phyloP scores from a whole-genome alignment of 192 early-diverging fungal genomes.

The Coemansia nantahalensis region DNA sequence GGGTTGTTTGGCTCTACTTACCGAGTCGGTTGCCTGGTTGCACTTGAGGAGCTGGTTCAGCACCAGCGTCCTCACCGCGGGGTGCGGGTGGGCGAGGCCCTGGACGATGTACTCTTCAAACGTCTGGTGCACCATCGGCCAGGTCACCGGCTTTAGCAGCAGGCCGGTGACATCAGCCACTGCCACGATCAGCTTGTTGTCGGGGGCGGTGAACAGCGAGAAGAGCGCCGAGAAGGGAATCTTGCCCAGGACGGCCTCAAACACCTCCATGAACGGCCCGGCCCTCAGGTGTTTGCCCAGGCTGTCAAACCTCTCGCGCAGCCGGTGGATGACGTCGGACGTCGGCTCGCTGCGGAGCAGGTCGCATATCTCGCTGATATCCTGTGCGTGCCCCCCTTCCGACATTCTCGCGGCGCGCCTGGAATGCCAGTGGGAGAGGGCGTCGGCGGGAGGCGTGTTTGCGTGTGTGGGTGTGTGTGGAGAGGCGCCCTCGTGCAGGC shows the following conservation, averaged over 20 bases:
- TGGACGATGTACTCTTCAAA: slow-evolving; percentile 52
- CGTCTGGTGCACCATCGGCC: slow-evolving; percentile 47
- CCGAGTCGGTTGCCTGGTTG: slow-evolving; percentile 25
- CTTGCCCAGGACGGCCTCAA: slow-evolving; percentile 45
- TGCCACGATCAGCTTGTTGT: slow-evolving; percentile 40
- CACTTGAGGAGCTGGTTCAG: slow-evolving; percentile 49
- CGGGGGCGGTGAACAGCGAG: slow-evolving; percentile 41
- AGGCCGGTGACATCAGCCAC: slow-evolving; percentile 35
- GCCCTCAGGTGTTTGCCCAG: slow-evolving; percentile 44
- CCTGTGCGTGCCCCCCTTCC: slow-evolving; percentile 34
- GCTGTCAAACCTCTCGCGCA: slow-evolving; percentile 34
- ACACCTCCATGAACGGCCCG: slow-evolving; percentile 47
- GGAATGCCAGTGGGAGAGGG: too few species aligned
- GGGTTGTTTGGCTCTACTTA: too few species aligned
- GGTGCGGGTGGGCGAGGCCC: slow-evolving; percentile 46
- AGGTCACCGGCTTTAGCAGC: slow-evolving; percentile 45
- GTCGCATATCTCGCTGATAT: slow-evolving; percentile 45
- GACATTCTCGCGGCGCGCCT: slow-evolving; percentile 3
- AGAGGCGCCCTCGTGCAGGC: too few species aligned
- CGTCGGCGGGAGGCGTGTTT: too few species aligned
- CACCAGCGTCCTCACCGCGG: slow-evolving; percentile 41
- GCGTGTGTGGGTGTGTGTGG: too few species aligned
- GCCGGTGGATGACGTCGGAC: slow-evolving; percentile 35
- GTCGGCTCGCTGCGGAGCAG: slow-evolving; percentile 49
- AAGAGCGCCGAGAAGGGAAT: slow-evolving; percentile 48